Percentiles rank a stretch among this genome's conserved stretches.
Conservation (phyloP, 75 land plant species). For the Cupressus sempervirens region DNA sequence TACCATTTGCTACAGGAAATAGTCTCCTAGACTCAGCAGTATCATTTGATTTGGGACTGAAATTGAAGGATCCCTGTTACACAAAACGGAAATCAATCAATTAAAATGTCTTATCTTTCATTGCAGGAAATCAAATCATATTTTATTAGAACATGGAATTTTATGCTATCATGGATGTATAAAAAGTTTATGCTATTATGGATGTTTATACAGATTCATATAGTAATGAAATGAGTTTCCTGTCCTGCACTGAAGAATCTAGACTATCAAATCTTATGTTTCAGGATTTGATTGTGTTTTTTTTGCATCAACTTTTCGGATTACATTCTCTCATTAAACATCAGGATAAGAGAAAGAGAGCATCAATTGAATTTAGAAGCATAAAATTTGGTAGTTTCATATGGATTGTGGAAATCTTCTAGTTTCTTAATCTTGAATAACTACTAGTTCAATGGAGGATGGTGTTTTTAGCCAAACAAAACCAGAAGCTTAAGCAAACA, state of each 20-base stretch:
- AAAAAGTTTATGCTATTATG: neutral
- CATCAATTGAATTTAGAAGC: too few species aligned
- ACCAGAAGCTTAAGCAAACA: neutral
- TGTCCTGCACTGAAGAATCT: neutral
- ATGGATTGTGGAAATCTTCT: too few species aligned
- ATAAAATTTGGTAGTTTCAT: too few species aligned
- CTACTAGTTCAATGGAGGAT: neutral
- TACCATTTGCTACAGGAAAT: constrained; percentile 4
- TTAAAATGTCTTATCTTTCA: neutral
- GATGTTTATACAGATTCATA: neutral
- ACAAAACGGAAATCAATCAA: neutral
- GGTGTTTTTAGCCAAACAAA: neutral
- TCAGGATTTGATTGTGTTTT: too few species aligned
- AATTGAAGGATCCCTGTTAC: constrained; percentile 4
- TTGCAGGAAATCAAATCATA: neutral
- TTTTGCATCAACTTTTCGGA: too few species aligned
- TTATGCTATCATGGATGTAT: neutral
- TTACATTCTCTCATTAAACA: too few species aligned
- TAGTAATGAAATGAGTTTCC: too few species aligned
- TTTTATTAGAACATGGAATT: neutral
- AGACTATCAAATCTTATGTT: too few species aligned
- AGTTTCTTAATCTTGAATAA: too few species aligned
- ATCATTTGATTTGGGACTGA: neutral
- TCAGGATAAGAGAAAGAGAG: too few species aligned
- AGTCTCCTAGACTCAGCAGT: neutral